phyloP scores from a whole-genome alignment of 1,284 basidiomycete genomes.

The Athelia psychrophila region DNA sequence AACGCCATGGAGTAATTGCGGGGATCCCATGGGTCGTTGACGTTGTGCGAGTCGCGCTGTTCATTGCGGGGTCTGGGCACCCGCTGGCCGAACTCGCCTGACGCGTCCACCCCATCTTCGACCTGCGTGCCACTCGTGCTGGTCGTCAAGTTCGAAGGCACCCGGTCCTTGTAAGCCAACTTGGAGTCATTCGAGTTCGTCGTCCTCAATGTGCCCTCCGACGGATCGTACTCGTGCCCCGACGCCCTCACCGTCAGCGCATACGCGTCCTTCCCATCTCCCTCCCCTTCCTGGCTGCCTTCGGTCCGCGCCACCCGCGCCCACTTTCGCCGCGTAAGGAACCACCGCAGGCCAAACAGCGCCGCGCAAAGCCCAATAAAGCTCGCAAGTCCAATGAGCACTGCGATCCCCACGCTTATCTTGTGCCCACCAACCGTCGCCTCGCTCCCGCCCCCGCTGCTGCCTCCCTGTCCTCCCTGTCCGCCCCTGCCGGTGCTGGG shows the following conservation, averaged over 20 bases:
- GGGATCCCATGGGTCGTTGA: slow-evolving; percentile 19
- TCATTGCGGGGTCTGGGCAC: slow-evolving; percentile 6
- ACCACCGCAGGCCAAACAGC: slow-evolving; percentile 54
- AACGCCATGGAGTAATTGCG: slow-evolving; percentile 14
- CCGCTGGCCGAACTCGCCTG: slow-evolving; percentile 18
- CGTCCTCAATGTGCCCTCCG: slow-evolving; percentile 28
- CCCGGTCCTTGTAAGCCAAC: slow-evolving; percentile 19
- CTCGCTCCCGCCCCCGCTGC: slow-evolving; percentile 2
- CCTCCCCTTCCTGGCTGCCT: slow-evolving; percentile 1
- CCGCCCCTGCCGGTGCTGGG: slow-evolving; percentile 5
- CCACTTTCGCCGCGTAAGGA: slow-evolving; percentile 37
- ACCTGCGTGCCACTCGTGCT: slow-evolving; percentile 28
- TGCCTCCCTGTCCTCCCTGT: not conserved
- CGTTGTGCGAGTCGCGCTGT: slow-evolving; percentile 2
- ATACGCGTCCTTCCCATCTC: slow-evolving; percentile 8
- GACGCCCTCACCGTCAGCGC: slow-evolving; percentile 15
- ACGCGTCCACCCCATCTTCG: slow-evolving; percentile 20
- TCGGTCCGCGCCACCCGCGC: not conserved
- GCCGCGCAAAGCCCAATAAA: slow-evolving; percentile 53
- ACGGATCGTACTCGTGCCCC: slow-evolving; percentile 13
- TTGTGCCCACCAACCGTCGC: slow-evolving; percentile 24
- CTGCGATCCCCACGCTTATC: slow-evolving; percentile 54
- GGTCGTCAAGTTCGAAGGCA: slow-evolving; percentile 30
- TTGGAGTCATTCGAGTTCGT: slow-evolving; percentile 24
- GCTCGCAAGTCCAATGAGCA: slow-evolving; percentile 52